Percentiles rank a stretch among this genome's conserved stretches.
Evolutionary conservation across 225 moss, liverwort and hornwort species (phyloP).

Genomic region (Lunularia cruciata): DNA sequence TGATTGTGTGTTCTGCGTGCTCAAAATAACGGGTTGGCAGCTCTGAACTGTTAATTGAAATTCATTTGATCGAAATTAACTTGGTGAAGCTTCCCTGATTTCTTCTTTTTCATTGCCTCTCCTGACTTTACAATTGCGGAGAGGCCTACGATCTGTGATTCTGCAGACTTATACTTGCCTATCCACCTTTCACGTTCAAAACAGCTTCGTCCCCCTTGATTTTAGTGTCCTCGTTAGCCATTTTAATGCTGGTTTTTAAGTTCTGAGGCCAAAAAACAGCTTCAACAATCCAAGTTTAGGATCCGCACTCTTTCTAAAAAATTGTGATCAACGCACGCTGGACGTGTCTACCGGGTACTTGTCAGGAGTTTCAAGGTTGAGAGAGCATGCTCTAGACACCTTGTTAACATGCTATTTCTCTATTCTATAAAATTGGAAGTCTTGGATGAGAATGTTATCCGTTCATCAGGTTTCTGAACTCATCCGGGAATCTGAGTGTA

Average conservation of each 20-base stretch:
- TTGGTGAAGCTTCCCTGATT: slow-evolving; percentile 5
- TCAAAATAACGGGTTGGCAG: neutral
- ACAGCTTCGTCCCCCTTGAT: neutral
- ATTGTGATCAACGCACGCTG: neutral
- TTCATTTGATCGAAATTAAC: slow-evolving; percentile 18
- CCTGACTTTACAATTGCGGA: neutral
- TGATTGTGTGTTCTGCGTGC: too few relatives aligned
- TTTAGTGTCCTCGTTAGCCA: slow-evolving; percentile 6
- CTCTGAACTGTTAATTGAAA: slow-evolving; percentile 3
- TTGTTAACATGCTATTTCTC: neutral
- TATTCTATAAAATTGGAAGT: too few relatives aligned
- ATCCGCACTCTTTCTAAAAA: neutral
- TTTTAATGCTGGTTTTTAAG: neutral
- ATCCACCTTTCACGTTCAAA: neutral
- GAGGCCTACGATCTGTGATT: slow-evolving; percentile 8
- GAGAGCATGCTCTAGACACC: neutral
- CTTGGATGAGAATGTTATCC: too few relatives aligned
- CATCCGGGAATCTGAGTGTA: too few relatives aligned
- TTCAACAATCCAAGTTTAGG: neutral
- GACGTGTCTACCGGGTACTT: too few relatives aligned
- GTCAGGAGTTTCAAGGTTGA: too few relatives aligned
- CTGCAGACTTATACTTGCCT: neutral
- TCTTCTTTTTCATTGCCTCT: neutral
- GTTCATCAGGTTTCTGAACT: too few relatives aligned
- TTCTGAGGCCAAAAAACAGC: neutral